Base-by-base conservation (phyloP, 2,329 filamentous ascomycete species). In the Colletotrichum tropicale region DNA sequence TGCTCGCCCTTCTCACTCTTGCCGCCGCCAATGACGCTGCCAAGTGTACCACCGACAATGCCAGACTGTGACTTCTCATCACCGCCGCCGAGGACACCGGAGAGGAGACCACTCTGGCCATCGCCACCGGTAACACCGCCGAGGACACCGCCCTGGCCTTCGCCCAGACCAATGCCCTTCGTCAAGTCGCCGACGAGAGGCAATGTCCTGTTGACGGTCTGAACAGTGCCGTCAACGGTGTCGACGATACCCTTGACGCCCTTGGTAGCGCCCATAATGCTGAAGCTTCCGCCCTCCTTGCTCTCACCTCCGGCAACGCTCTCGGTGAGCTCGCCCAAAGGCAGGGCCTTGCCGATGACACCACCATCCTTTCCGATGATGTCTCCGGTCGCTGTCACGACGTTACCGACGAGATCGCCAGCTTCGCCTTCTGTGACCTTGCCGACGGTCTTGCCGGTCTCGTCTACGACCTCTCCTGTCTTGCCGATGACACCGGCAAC, bases 391-490 rank as follows among this genome's bases (percentile, higher is more conserved):
- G 80, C 77, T 28, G 81, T 85, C 38, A 86, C 84, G 48, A 83
- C 83, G 78, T 84, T 86, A 48, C 87, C 87, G 52, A 83, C 80
- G 13, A 89, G 81, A 38, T 86, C 84, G 68, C 85, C 82, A 34
- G 85, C 78, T 58, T 88, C 84, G 26, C 85, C 83, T 56, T 86
- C 84, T 67, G 82, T 81, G 71, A 89, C 81, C 75, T 81, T 86
- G 70, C 87, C 87, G 56, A 89, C 79, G 10, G 81, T 82, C 67
- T 87, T 87, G 67, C 86, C 87, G 13, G 85, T 79, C 13, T 85
- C 81, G 72, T 89, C 86, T 48, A 89, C 80, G 21, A 88, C 85
- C 18, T 88, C 86, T 18, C 88, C 87, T 26, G 81, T 79, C 75
- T 87, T 85, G 79, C 85, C 86, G 67, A 89, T 87, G 65, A 85